A percentile compares a stretch with the other conserved stretches of the same genome.
Conservation (phyloP, 2,329 filamentous ascomycete genomes). For the Hysterium pulicare region DNA sequence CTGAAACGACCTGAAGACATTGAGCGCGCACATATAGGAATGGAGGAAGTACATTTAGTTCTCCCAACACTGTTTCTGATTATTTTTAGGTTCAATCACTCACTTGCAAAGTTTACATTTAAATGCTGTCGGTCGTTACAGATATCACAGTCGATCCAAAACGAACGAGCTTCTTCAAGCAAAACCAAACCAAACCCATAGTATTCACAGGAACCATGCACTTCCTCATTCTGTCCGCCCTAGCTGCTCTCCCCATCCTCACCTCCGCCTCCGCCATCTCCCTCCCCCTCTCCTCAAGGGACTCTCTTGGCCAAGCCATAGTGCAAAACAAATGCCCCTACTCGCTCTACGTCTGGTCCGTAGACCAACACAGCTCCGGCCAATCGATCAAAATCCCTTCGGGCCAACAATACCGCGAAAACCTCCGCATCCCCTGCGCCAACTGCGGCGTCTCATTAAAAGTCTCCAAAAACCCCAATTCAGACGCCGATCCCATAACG, state of each 20-base stretch:
- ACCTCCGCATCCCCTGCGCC: constrained; percentile 14
- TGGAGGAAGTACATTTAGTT: too few relatives aligned
- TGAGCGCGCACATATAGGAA: too few relatives aligned
- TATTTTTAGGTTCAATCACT: too few relatives aligned
- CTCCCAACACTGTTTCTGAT: too few relatives aligned
- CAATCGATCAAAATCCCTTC: constrained; percentile 15
- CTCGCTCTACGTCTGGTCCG: not conserved
- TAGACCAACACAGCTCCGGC: constrained; percentile 2
- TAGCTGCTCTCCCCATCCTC: not conserved
- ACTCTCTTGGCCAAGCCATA: not conserved
- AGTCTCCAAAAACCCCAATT: constrained; percentile 21
- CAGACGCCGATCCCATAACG: constrained; percentile 6
- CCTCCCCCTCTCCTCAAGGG: not conserved
- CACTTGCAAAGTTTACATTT: too few relatives aligned
- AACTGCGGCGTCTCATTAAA: constrained; percentile 22
- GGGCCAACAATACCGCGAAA: constrained; percentile 17
- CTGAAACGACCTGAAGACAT: too few relatives aligned
- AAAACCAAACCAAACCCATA: too few relatives aligned
- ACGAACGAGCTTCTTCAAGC: too few relatives aligned
- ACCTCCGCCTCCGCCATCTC: not conserved
- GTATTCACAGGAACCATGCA: too few relatives aligned
- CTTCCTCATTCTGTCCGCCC: too few relatives aligned
- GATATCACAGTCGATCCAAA: too few relatives aligned
- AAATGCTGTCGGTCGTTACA: too few relatives aligned
- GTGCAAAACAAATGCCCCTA: not conserved